Evolutionary conservation across 2,329 filamentous ascomycete genomes (phyloP), one percentile per base, ranked within the genome.

Genomic region (Apiospora rasikravindrae): DNA sequence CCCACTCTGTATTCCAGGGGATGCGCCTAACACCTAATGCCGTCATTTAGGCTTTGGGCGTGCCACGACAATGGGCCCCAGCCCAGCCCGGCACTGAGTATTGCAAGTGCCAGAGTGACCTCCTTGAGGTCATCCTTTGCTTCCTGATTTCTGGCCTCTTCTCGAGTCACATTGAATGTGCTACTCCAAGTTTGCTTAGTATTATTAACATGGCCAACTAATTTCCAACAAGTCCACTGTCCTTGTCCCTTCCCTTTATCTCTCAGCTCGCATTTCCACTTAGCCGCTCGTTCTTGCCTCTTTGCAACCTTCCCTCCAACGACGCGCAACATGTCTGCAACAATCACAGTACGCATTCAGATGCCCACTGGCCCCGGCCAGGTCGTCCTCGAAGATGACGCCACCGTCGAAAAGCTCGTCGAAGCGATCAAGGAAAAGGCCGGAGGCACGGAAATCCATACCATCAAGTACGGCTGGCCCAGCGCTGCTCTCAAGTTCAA

Each of bases 381-480:
- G 3, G 83, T 97, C 70, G 89, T 89, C 22, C 84, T 97, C 40
- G 85, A 90, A 47, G 91, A 94, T 71, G 84, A 88, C 73, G 92
- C 93, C 70, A 92, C 90, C 4, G 87, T 94, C 66, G 84, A 83
- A 67, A 86, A 91, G 70, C 85, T 95, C 0, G 84, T 91, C 67
- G 80, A 86, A 4, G 85, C 88, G 69, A 90, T 95, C 77, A 86
- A 86, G 69, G 83, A 88, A 69, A 89, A 90, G 77, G 94, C 93
- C 1, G 88, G 88, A 5, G 86, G 96, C 22, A 78, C 86, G 8
- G 85, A 86, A 19, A 61, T 68, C 14, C 95, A 96, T 78, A 89
- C 93, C 61, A 85, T 97, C 74, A 98, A 96, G 85, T 94, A 92
- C 82, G 94, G 94, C 47, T 97, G 93, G 77, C 96, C 96, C 0